phyloP scores from a whole-genome alignment of 345 rosid species.

The Euphorbia lathyris region DNA sequence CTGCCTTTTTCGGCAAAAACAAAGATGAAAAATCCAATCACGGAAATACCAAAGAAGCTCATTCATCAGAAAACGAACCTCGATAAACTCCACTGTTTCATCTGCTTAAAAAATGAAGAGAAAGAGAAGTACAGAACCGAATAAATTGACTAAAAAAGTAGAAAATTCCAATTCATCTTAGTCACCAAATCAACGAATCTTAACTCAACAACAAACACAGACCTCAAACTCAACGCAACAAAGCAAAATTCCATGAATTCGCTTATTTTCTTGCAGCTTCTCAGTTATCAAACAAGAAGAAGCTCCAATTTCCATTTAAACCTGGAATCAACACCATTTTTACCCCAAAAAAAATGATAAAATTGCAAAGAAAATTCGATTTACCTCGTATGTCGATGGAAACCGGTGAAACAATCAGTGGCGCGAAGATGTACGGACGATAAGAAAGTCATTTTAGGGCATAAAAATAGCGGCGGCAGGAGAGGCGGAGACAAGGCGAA shows the following conservation, averaged over 20 bases:
- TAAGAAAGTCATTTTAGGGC: background rate
- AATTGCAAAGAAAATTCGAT: background rate
- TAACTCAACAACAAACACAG: background rate
- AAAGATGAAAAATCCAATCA: background rate
- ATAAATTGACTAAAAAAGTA: too few species aligned
- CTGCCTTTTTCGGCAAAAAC: background rate
- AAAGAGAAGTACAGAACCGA: background rate
- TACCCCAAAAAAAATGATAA: background rate
- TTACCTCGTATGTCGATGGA: background rate
- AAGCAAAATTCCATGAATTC: background rate
- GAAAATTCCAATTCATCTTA: background rate
- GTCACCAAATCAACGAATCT: background rate
- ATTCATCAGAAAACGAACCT: background rate
- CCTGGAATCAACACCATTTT: background rate
- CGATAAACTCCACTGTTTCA: background rate
- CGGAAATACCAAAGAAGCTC: background rate
- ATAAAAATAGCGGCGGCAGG: slow-evolving; percentile 6
- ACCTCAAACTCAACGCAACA: background rate
- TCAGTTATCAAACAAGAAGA: background rate
- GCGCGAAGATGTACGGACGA: background rate
- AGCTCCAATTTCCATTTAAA: background rate
- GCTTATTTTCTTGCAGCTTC: background rate
- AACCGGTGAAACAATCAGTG: background rate
- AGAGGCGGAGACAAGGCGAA: slow-evolving; percentile 2
- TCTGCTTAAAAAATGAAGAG: background rate